Evolutionary conservation across 805 yeast species (phyloP).

Genomic region (Grigorovia yakushimaensis): DNA sequence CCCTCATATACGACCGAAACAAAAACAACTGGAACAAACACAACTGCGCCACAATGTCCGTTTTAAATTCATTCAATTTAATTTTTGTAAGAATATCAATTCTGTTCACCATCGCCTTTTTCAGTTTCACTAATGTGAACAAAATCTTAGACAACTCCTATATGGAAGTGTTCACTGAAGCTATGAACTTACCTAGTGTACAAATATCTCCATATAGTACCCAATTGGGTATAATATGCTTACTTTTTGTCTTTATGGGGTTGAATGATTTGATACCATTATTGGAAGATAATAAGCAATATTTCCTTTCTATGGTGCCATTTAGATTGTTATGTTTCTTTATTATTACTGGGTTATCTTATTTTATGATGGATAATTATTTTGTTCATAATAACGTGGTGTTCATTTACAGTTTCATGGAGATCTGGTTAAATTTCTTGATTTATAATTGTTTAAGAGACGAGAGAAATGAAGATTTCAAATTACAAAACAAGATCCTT

Average conservation of each 20-base stretch:
- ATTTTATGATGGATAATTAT: conserved; percentile 34
- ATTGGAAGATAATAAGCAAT: conserved; percentile 33
- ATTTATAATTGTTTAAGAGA: conserved; percentile 54
- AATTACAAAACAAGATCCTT: conserved; percentile 13
- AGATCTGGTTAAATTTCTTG: conserved; percentile 60
- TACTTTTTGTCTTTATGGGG: conserved; percentile 37
- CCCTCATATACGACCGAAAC: too few species aligned
- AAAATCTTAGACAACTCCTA: conserved; percentile 36
- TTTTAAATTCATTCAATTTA: conserved; percentile 41
- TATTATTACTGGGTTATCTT: conserved; percentile 39
- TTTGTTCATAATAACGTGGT: conserved; percentile 52
- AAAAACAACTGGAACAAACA: too few species aligned
- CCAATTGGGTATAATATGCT: conserved; percentile 40
- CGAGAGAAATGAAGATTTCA: conserved; percentile 44
- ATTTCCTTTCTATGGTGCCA: conserved; percentile 55
- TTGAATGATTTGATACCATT: conserved; percentile 52
- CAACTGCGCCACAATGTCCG: too few species aligned
- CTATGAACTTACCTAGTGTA: conserved; percentile 42
- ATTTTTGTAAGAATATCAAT: conserved; percentile 39
- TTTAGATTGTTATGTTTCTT: conserved; percentile 44
- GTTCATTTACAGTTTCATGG: conserved; percentile 50
- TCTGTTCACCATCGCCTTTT: conserved; percentile 36
- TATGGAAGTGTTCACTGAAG: conserved; percentile 44
- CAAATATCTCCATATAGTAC: conserved; percentile 30
- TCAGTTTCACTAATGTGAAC: conserved; percentile 40